A percentile compares a stretch with the other conserved stretches of the same genome.
Evolutionary conservation across 2,329 filamentous ascomycete species (phyloP).

Genomic region (Apiospora aurea): DNA sequence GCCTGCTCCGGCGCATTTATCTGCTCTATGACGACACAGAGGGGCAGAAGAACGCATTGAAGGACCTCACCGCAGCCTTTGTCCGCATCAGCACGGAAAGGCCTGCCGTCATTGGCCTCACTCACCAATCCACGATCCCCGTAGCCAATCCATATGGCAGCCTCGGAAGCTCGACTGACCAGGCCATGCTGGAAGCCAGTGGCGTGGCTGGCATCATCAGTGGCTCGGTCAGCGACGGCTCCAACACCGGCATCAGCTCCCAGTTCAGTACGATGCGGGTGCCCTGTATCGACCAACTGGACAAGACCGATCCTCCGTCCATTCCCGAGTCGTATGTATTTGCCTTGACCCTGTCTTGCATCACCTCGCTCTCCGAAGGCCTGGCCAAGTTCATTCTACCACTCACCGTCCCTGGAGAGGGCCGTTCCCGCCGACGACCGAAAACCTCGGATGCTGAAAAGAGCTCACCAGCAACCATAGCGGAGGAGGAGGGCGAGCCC

Average conservation of each 20-base stretch:
- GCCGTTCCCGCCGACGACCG: constrained; percentile 58
- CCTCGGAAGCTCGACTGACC: constrained; percentile 71
- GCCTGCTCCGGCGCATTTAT: constrained; percentile 81
- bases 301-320: constrained; percentile 83
- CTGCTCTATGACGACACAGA: constrained; percentile 77
- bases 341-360: constrained; percentile 84
- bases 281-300: constrained; percentile 90
- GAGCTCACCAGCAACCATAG: constrained; percentile 50
- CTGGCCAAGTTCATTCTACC: constrained; percentile 93
- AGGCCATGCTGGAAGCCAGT: constrained; percentile 87
- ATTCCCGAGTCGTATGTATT: constrained; percentile 96
- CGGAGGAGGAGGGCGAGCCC: constrained; percentile 44
- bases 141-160: constrained; percentile 63
- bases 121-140: constrained; percentile 87
- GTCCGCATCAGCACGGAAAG: constrained; percentile 94
- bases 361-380: constrained; percentile 89
- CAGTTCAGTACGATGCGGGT: constrained; percentile 91
- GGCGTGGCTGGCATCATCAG: constrained; percentile 89
- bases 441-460: constrained; percentile 51
- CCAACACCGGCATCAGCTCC: constrained; percentile 80
- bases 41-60: constrained; percentile 77
- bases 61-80: constrained; percentile 84
- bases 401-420: constrained; percentile 81
- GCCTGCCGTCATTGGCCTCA: constrained; percentile 85
- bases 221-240: constrained; percentile 70